A percentile compares a stretch with the other conserved stretches of the same genome.
These are phyloP conservation scores for Penicillium sclerotiorum DNA, from an alignment of 2,329 filamentous ascomycete species.

Conservation along the genomic window DNA sequence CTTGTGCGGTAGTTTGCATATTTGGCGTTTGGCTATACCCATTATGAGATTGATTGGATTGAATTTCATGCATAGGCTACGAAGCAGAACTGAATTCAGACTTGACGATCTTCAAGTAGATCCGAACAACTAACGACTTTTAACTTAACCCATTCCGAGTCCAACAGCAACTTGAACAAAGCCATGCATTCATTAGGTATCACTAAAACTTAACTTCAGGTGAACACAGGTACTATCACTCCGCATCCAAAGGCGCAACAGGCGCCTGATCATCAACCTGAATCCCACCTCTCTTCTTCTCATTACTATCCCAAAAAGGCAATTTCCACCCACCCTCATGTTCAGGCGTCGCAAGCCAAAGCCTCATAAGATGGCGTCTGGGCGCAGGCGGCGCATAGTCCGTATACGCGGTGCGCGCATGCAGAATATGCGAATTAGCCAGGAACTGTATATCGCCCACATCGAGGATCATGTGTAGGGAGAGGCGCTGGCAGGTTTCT, in stretches of 20 bases:
- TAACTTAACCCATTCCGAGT: too few relatives aligned
- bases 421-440: conserved; percentile 76
- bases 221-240: conserved; percentile 51
- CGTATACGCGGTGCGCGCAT: conserved; percentile 78
- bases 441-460: conserved; percentile 88
- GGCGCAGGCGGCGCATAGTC: conserved; percentile 70
- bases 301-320: conserved; percentile 76
- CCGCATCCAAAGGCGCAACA: conserved; percentile 74
- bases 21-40: conserved; percentile 17
- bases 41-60: too few relatives aligned
- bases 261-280: conserved; percentile 82
- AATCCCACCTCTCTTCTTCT: conserved; percentile 87
- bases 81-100: too few relatives aligned
- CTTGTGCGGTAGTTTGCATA: conserved; percentile 31
- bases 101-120: too few relatives aligned
- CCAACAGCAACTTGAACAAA: too few relatives aligned
- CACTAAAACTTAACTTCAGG: neutral
- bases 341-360: conserved; percentile 84
- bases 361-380: conserved; percentile 74
- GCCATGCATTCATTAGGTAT: too few relatives aligned
- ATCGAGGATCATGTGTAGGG: conserved; percentile 83
- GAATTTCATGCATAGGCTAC: too few relatives aligned
- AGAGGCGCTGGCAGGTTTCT: conserved; percentile 70
- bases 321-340: conserved; percentile 81
- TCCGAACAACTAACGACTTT: too few relatives aligned